Evolutionary conservation across 495 filamentous ascomycete genomes (phyloP), one percentile per base, ranked within the genome.

Genomic region (Penicillium antarcticum): DNA sequence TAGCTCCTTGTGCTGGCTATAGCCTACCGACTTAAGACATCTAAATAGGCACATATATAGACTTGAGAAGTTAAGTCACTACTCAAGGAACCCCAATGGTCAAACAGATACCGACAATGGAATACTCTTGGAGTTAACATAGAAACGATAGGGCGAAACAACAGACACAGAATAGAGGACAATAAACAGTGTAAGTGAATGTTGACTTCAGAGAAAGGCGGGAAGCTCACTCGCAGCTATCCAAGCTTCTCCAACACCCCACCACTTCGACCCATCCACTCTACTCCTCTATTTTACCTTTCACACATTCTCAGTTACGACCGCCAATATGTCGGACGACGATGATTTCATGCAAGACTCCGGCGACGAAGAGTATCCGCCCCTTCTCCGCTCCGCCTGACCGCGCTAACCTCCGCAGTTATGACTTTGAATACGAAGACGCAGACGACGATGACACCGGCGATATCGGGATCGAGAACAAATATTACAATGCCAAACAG

Each of bases 261-360:
- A 51, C 47, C 29, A 41, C 21, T 45, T 51, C 38, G 53, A 35
- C 33, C 37, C 26, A 16, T 36, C 47, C 38, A 37, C 11, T 19
- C 34, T 21, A 19, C 21, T 2, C 2, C 21, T 23, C 29, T 43
- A 34, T 42, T 7, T 18, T 29, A 13, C 23, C 29, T 17, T 34
- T 9, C 40, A 6, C 9, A 13, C 13, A 10, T 38, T 26, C 32
- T 24, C 46, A 5, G 12, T 34, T 26, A 31, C 18, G 19, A 26
- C 5, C 21, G 16, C 49, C 58, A 68, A 36, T 19, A 97, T 97
- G 94, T 96, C 92, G 37, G 94, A 98, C 80, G 94, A 85, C 53
- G 84, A 97, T 79, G 89, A 92, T 77, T 98, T 98, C 68, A 98
- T 98, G 94, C 91, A 97, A 69, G 94, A 95, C 67, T 97, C 92